Evolutionary conservation across 1,284 basidiomycete genomes (phyloP), one percentile per base, ranked within the genome.

Genomic region (Ceratobasidium sp.): DNA sequence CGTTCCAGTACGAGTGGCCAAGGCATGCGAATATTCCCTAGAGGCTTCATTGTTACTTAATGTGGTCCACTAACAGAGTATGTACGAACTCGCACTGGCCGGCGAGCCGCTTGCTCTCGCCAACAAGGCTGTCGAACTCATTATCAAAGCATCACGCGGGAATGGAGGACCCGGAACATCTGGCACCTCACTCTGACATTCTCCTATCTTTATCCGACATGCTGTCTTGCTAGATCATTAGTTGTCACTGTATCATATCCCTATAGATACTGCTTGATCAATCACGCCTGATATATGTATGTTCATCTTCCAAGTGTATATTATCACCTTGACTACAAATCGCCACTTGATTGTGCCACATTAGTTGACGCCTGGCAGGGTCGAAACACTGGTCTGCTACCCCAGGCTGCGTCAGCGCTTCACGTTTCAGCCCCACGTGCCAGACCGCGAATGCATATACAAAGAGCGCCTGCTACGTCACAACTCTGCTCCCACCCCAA

Each of bases 81-180:
- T 65, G 17, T 65, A 65, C n/a, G 47, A 65, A 25, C 49, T 65
- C 20, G 60, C 60, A 6, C 34, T 52, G 12, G 60, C 60, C 31
- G 60, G 60, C n/a, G 60, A 65, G 25, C 60, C 60, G n/a, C 38
- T 65, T 20, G 35, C 60, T 13, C 60, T 65, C 47, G 60, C 60
- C 22, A 47, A 47, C 20, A 65, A 65, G 34, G 60, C 60, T 27
- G 47, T 65, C 8, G 60, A 65, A 4, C 60, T 65, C 20, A 65
- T 65, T 22, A 65, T 65, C 49, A 31, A 38, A 25, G 32, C 47
- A 25, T 65, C 49, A 27, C 60, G 60, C 29, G 60, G 60, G 22
- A 53, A 40, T 29, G 60, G 60, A 10, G 57, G 57, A 3, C 47
- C 57, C 22, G 60, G 60, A 22, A 34, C 38, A 25, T 8, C 20